phyloP scores from a whole-genome alignment of 2,329 filamentous ascomycete genomes.

The Hyphodiscus sp. region DNA sequence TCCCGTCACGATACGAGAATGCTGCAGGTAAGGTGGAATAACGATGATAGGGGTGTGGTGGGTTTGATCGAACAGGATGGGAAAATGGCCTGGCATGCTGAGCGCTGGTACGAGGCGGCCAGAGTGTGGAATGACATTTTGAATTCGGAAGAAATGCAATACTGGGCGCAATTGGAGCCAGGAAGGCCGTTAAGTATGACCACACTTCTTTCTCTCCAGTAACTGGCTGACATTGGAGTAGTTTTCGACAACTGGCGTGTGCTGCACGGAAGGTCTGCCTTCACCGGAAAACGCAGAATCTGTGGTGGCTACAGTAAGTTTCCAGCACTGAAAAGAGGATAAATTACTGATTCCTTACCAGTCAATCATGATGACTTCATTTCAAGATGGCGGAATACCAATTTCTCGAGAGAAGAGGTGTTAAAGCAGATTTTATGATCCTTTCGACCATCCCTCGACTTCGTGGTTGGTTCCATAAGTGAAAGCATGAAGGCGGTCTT shows the following conservation, averaged over 20 bases:
- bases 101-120: slow-evolving; percentile 74
- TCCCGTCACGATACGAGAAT: slow-evolving; percentile 31
- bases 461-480: too few relatives aligned
- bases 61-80: slow-evolving; percentile 1
- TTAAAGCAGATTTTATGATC: slow-evolving; percentile 23
- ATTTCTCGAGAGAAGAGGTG: slow-evolving; percentile 38
- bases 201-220: background rate
- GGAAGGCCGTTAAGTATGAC: slow-evolving; percentile 67
- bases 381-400: slow-evolving; percentile 68
- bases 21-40: slow-evolving; percentile 83
- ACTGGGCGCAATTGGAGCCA: slow-evolving; percentile 74
- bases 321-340: background rate
- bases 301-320: slow-evolving; percentile 84
- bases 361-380: slow-evolving; percentile 77
- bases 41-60: slow-evolving; percentile 70
- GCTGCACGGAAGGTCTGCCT: slow-evolving; percentile 76
- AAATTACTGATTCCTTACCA: slow-evolving; percentile 30
- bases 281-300: slow-evolving; percentile 78
- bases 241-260: slow-evolving; percentile 98
- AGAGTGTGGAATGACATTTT: slow-evolving; percentile 67
- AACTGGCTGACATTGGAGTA: slow-evolving; percentile 27
- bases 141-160: slow-evolving; percentile 57
- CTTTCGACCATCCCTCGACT: background rate
- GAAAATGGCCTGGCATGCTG: slow-evolving; percentile 3
- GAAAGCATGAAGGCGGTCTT: too few relatives aligned